These are phyloP conservation scores for Testicularia cyperi DNA, from an alignment of 1,284 basidiomycete species.

Conservation along the genomic window DNA sequence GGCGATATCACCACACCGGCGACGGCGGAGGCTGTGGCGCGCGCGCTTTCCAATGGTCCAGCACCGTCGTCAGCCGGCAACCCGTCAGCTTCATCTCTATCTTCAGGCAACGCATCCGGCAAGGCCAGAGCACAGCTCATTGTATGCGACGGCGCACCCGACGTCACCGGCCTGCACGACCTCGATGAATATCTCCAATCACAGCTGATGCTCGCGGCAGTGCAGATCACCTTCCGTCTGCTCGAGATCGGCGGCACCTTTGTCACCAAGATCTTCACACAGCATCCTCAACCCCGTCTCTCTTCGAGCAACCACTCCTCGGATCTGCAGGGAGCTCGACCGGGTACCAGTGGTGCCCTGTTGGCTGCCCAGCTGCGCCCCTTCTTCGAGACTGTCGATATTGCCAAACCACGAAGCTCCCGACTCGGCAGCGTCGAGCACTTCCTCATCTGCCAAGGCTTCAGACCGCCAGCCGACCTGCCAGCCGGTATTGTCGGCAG, in stretches of 20 bases:
- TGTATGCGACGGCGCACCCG: slow-evolving; percentile 67
- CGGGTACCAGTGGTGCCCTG: slow-evolving; percentile 20
- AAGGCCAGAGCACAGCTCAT: slow-evolving; percentile 64
- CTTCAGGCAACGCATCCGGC: neutral
- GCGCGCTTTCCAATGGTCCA: slow-evolving; percentile 58
- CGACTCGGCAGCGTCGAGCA: slow-evolving; percentile 61
- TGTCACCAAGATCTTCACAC: slow-evolving; percentile 66
- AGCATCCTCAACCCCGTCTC: slow-evolving; percentile 14
- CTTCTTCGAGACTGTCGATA: slow-evolving; percentile 62
- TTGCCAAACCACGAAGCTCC: slow-evolving; percentile 61
- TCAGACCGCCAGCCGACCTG: slow-evolving; percentile 40
- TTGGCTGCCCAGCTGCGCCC: slow-evolving; percentile 52
- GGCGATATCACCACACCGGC: slow-evolving; percentile 66
- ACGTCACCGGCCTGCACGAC: slow-evolving; percentile 67
- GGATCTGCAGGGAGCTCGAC: slow-evolving; percentile 20
- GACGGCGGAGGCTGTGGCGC: slow-evolving; percentile 64
- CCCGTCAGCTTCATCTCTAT: no score
- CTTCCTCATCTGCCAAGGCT: slow-evolving; percentile 65
- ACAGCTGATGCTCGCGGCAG: slow-evolving; percentile 65
- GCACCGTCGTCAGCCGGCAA: neutral
- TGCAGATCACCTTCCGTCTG: slow-evolving; percentile 65
- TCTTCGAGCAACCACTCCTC: slow-evolving; percentile 1
- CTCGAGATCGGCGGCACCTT: slow-evolving; percentile 65
- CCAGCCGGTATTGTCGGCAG: slow-evolving; percentile 14
- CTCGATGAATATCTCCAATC: slow-evolving; percentile 67